Conservation (phyloP, 139 green algal species). For the Chlamydomonas sphaeroides region DNA sequence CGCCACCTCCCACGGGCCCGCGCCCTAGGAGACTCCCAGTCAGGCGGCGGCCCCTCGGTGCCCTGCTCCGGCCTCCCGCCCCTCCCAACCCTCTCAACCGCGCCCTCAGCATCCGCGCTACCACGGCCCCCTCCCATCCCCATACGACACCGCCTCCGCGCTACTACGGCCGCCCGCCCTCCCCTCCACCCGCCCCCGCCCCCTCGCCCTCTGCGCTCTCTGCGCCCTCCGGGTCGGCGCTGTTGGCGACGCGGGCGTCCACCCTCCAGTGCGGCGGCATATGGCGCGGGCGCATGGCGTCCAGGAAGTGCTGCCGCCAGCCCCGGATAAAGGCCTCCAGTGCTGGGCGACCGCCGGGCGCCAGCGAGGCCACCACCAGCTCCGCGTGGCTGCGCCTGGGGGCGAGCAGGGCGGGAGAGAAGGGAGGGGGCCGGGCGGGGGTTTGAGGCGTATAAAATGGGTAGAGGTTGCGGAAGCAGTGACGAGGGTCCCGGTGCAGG, state of each 20-base stretch:
- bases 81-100: too few species aligned
- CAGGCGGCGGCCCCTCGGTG: too few species aligned
- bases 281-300: conserved; percentile 39
- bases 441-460: too few species aligned
- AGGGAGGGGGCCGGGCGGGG: neutral
- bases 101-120: too few species aligned
- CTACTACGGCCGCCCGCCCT: neutral
- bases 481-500: too few species aligned
- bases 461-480: too few species aligned
- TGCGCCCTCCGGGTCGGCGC: neutral
- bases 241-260: conserved; percentile 48
- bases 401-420: neutral
- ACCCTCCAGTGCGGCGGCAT: conserved; percentile 54
- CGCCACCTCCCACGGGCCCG: too few species aligned
- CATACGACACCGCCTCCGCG: too few species aligned
- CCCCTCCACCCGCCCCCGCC: conserved; percentile 16
- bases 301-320: conserved; percentile 56
- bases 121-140: too few species aligned
- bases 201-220: too few species aligned
- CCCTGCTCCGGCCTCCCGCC: too few species aligned
- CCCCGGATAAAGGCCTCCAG: conserved; percentile 48
- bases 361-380: neutral
- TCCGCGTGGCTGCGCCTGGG: conserved; percentile 40
- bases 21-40: too few species aligned
- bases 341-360: neutral